Percentiles rank a stretch among this genome's conserved stretches.
Conservation (phyloP, 768 basidiomycete species). For the Tylopilus felleus region DNA sequence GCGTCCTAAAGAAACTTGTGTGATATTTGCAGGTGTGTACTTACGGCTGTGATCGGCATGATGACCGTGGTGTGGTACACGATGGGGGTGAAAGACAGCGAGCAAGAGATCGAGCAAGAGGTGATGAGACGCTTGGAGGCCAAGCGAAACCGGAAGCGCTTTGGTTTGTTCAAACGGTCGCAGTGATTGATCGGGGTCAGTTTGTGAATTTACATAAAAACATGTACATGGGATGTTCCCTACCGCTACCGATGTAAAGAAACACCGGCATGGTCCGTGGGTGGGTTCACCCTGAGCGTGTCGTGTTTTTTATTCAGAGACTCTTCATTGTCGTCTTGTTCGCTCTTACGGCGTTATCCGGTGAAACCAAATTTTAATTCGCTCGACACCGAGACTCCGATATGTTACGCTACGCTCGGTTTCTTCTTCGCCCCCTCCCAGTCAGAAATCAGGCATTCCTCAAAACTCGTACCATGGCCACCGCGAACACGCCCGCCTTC, state of each 20-base stretch:
- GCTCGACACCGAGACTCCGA: slow-evolving; percentile 4
- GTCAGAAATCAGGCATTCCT: too few species aligned
- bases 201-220: too few species aligned
- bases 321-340: not conserved
- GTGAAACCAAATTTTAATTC: slow-evolving; percentile 15
- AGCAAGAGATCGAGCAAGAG: slow-evolving; percentile 80
- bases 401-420: slow-evolving; percentile 32
- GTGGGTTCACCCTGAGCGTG: too few species aligned
- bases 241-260: not conserved
- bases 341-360: slow-evolving; percentile 23
- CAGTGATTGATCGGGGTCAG: not conserved
- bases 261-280: too few species aligned
- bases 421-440: slow-evolving; percentile 22
- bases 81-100: slow-evolving; percentile 66
- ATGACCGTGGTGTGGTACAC: slow-evolving; percentile 82
- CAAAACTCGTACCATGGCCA: slow-evolving; percentile 54
- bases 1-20: not conserved
- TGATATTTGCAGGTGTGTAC: slow-evolving; percentile 57
- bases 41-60: slow-evolving; percentile 85
- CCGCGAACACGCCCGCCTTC: slow-evolving; percentile 55
- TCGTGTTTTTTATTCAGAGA: too few species aligned
- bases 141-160: slow-evolving; percentile 52
- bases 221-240: not conserved
- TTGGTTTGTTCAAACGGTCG: slow-evolving; percentile 32
- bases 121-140: slow-evolving; percentile 51